phyloP scores from a whole-genome alignment of 139 green algal species.

The Chlorella sorokiniana region DNA sequence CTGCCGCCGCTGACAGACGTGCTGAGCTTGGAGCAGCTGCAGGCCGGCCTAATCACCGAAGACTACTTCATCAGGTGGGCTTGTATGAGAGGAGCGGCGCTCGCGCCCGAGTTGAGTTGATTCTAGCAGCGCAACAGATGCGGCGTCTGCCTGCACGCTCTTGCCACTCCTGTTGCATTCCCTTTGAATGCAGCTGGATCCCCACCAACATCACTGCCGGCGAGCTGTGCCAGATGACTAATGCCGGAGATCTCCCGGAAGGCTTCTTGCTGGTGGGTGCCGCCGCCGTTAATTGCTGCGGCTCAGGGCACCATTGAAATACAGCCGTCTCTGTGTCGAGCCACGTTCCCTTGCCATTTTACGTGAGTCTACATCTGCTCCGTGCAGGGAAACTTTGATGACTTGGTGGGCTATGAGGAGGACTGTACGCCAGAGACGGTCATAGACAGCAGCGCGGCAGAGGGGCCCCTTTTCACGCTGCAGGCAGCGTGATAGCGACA shows the following conservation, averaged over 20 bases:
- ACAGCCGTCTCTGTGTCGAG: too few relatives aligned
- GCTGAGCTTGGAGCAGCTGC: background rate
- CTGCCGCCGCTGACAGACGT: background rate
- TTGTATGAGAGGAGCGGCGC: background rate
- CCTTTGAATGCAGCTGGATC: background rate
- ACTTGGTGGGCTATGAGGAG: constrained; percentile 23
- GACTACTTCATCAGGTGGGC: constrained; percentile 1
- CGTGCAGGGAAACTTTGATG: constrained; percentile 17
- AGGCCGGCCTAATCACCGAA: background rate
- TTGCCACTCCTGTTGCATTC: background rate
- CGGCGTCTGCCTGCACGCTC: background rate
- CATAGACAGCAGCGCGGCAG: background rate
- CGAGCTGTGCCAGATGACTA: constrained; percentile 5
- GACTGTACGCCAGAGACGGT: background rate
- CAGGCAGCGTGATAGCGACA: too few relatives aligned
- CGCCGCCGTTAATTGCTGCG: too few relatives aligned
- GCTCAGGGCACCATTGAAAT: too few relatives aligned
- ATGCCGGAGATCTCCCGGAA: constrained; percentile 12
- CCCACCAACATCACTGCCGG: background rate
- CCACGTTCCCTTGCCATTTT: too few relatives aligned
- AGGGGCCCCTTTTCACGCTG: background rate
- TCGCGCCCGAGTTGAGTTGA: too few relatives aligned
- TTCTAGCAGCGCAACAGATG: background rate
- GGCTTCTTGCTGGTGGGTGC: too few relatives aligned
- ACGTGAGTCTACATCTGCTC: too few relatives aligned